Evolutionary conservation across 2,329 filamentous ascomycete genomes (phyloP).

Genomic region (Beauveria sp.): DNA sequence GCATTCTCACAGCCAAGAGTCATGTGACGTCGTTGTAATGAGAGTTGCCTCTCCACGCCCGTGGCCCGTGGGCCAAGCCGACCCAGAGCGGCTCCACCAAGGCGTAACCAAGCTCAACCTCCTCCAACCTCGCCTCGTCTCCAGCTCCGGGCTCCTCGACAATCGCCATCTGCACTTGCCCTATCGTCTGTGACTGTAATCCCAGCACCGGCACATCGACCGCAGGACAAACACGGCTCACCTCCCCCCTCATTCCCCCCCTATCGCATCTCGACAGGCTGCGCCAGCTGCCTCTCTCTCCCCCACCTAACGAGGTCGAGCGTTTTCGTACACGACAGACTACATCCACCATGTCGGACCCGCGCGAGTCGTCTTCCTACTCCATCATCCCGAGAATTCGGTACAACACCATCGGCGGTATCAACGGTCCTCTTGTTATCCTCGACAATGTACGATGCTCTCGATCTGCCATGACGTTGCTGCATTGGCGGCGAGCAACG

Average conservation of each 20-base stretch:
- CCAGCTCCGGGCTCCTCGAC: conserved; percentile 19
- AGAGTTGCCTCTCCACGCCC: conserved; percentile 7
- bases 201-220: conserved; percentile 12
- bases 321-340: conserved; percentile 12
- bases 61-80: conserved; percentile 18
- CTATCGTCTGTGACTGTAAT: conserved; percentile 13
- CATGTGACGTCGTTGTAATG: conserved; percentile 31
- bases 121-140: conserved; percentile 27
- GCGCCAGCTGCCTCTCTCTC: conserved; percentile 9
- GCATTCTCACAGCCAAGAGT: conserved; percentile 18
- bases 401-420: conserved; percentile 97
- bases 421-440: conserved; percentile 96
- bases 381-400: conserved; percentile 58
- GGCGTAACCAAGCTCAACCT: conserved; percentile 32
- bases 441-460: conserved; percentile 69
- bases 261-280: neutral
- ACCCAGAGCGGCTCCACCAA: conserved; percentile 26
- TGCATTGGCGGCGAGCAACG: neutral
- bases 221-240: neutral
- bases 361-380: conserved; percentile 52
- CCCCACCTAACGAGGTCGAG: conserved; percentile 9
- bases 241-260: neutral
- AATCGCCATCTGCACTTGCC: conserved; percentile 17
- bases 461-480: neutral
- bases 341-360: conserved; percentile 40